These are phyloP conservation scores for Marasmius fiardii DNA, from an alignment of 1,284 basidiomycete genomes.

Conservation along the genomic window DNA sequence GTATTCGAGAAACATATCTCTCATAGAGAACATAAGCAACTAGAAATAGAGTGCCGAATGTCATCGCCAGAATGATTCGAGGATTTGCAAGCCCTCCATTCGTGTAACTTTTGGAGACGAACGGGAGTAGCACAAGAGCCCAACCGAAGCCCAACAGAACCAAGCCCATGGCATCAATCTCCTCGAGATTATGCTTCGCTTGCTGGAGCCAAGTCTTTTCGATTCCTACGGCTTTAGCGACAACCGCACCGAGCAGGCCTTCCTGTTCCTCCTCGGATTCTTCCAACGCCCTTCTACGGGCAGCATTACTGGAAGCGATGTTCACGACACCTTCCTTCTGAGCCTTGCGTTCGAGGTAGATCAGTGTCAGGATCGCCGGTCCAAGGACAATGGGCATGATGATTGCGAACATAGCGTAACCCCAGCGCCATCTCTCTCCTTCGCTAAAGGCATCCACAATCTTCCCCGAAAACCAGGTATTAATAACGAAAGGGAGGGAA, in stretches of 20 bases:
- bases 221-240: not conserved
- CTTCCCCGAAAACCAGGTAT: conserved; percentile 15
- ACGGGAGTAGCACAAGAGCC: conserved; percentile 13
- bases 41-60: conserved; percentile 12
- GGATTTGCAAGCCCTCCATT: conserved; percentile 13
- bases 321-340: conserved; percentile 13
- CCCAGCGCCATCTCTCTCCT: conserved; percentile 22
- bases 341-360: conserved; percentile 14
- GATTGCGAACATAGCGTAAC: conserved; percentile 25
- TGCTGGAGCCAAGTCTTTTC: conserved; percentile 2
- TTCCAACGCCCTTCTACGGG: conserved; percentile 9
- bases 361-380: conserved; percentile 14
- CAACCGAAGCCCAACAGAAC: conserved; percentile 10
- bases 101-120: conserved; percentile 11
- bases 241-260: conserved; percentile 6
- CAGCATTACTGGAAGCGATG: conserved; percentile 16
- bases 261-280: conserved; percentile 9
- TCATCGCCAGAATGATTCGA: conserved; percentile 13
- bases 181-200: conserved; percentile 3
- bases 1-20: conserved; percentile 8
- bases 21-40: conserved; percentile 14
- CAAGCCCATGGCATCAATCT: conserved; percentile 13
- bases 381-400: conserved; percentile 18
- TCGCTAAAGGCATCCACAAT: conserved; percentile 14
- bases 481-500: conserved; percentile 16